A percentile compares a stretch with the other conserved stretches of the same genome.
phyloP scores from a whole-genome alignment of 345 rosid genomes.

The Rubroshorea leprosula region DNA sequence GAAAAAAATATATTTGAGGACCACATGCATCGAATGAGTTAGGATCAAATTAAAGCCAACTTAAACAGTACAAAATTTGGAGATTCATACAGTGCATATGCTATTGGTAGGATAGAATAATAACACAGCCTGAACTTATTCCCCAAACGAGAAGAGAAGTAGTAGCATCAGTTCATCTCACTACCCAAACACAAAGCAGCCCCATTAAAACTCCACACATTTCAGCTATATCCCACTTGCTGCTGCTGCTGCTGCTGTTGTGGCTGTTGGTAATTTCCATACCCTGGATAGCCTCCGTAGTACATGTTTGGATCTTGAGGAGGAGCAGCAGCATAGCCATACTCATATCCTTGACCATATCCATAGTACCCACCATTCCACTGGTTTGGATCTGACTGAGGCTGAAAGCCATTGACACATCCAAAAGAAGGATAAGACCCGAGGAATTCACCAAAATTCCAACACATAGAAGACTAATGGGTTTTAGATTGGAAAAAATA shows the following conservation, averaged over 20 bases:
- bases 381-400: conserved; percentile 60
- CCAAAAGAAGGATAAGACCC: neutral
- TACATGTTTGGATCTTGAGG: conserved; percentile 82
- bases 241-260: conserved; percentile 49
- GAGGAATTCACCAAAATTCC: neutral
- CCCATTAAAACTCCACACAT: neutral
- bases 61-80: conserved; percentile 10
- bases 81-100: conserved; percentile 12
- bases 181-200: neutral
- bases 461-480: neutral
- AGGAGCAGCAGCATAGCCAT: conserved; percentile 59
- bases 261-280: conserved; percentile 63
- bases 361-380: conserved; percentile 66
- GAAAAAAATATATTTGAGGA: too few species aligned
- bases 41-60: neutral
- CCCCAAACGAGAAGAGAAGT: conserved; percentile 2
- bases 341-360: conserved; percentile 71
- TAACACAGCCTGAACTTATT: conserved; percentile 21
- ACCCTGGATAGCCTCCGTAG: conserved; percentile 76
- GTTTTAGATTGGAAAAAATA: neutral
- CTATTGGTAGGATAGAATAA: conserved; percentile 3
- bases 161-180: conserved; percentile 7
- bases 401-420: conserved; percentile 20
- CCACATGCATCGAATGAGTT: neutral
- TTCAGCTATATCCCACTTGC: conserved; percentile 63